phyloP scores from a whole-genome alignment of 495 filamentous ascomycete genomes.

The Lepidopterella palustris region DNA sequence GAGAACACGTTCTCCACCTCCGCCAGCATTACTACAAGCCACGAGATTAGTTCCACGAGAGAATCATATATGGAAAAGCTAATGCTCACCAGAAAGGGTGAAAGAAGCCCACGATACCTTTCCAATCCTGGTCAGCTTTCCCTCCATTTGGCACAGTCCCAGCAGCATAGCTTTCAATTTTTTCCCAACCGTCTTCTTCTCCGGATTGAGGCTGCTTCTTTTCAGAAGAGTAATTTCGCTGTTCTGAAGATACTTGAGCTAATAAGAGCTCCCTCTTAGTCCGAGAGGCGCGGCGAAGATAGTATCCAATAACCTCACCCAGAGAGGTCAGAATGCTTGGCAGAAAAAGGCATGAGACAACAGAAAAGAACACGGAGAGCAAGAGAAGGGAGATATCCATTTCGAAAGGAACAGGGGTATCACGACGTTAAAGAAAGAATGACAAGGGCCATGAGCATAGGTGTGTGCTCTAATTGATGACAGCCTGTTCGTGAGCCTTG shows the following conservation, averaged over 20 bases:
- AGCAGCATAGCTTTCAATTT: constrained; percentile 52
- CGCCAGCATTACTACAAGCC: constrained; percentile 76
- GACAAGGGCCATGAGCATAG: not conserved
- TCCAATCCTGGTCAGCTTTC: constrained; percentile 55
- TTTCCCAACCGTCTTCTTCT: constrained; percentile 65
- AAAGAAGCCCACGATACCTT: constrained; percentile 88
- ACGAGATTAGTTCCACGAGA: constrained; percentile 4
- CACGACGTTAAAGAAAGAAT: not conserved
- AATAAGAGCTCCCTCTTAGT: constrained; percentile 58
- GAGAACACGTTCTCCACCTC: constrained; percentile 90
- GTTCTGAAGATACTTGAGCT: constrained; percentile 52
- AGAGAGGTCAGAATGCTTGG: constrained; percentile 30
- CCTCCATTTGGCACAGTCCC: constrained; percentile 49
- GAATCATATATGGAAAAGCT: not conserved
- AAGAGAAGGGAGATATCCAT: constrained; percentile 32
- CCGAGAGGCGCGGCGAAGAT: constrained; percentile 59
- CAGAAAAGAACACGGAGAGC: constrained; percentile 23
- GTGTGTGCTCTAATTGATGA: not conserved
- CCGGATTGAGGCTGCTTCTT: constrained; percentile 32
- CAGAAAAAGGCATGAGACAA: constrained; percentile 24
- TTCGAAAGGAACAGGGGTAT: not conserved
- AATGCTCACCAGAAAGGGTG: constrained; percentile 83
- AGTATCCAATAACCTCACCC: constrained; percentile 53
- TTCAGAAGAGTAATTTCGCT: constrained; percentile 46
- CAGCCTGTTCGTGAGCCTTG: not conserved